phyloP scores from a whole-genome alignment of 2,329 filamentous ascomycete species.

The Aspergillus arachidicola region DNA sequence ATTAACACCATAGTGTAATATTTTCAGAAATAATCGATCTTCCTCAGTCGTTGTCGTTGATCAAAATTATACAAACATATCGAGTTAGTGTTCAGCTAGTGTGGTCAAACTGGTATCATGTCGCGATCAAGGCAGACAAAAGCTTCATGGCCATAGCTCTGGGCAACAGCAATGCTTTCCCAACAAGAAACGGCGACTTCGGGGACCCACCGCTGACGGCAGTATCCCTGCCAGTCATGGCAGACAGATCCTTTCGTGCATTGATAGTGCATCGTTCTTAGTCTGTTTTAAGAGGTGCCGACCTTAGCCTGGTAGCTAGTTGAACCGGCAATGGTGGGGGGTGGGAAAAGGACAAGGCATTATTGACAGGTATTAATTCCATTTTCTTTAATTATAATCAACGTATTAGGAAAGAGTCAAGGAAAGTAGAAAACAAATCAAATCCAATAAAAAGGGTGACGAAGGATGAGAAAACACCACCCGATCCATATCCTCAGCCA shows the following conservation, averaged over 20 bases:
- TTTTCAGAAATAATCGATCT: constrained; percentile 5
- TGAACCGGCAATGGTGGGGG: background rate
- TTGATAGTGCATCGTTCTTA: constrained; percentile 7
- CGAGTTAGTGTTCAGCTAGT: constrained; percentile 8
- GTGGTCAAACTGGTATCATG: constrained; percentile 7
- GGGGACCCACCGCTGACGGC: constrained; percentile 6
- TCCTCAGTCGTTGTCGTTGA: background rate
- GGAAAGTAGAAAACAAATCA: background rate
- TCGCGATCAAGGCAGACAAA: constrained; percentile 12
- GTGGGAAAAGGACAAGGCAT: background rate
- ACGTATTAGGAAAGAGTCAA: background rate
- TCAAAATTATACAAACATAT: background rate
- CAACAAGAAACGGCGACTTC: constrained; percentile 9
- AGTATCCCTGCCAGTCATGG: background rate
- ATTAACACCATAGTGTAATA: background rate
- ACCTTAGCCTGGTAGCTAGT: background rate
- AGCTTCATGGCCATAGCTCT: constrained; percentile 4
- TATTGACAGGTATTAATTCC: background rate
- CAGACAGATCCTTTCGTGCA: constrained; percentile 23
- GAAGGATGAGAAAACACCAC: background rate
- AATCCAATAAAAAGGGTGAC: background rate
- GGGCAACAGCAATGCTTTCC: constrained; percentile 3
- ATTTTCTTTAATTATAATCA: background rate
- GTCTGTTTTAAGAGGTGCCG: background rate
- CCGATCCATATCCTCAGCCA: background rate